Base-by-base conservation (phyloP, 2,329 filamentous ascomycete species). In the Rhexocercosporidium sp. region DNA sequence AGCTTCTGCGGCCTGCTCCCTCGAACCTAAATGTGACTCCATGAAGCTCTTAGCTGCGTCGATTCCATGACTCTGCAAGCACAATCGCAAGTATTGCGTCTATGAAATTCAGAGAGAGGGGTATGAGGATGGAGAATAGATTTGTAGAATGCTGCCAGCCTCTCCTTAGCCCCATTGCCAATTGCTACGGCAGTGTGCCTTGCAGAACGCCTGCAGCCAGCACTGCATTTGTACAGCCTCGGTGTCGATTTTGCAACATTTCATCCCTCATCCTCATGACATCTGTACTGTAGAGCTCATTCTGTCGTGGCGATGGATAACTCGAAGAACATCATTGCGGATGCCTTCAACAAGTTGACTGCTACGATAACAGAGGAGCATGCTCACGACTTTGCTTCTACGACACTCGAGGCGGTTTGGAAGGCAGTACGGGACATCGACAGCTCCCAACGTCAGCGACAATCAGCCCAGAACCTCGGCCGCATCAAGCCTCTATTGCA, bases 401-500 rank as follows among this genome's bases (percentile, higher is more conserved):
- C 78, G 0, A 77, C 77, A 1, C 73, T 83, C 4, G 59, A 79
- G 47, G 73, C 80, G 59, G 82, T 84, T 0, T 72, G 72, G 65
- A 59, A 75, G 8, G 79, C 79, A 6, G 79, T 78, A 0, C 65
- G 76, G 0, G 71, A 77, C 0, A 78, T 85, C 3, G 81, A 85
- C 64, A 71, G 72, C 1, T 74, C 79, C 27, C 78, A 84, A 1
- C 78, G 76, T 0, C 76, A 79, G 0, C 69, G 81, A 16, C 70
- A 75, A 27, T 78, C 71, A 0, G 77, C 84, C 0, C 76, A 81
- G 0, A 84, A 84, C 37, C 80, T 84, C 77, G 74, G 77, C 0
- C 79, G 82, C 0, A 75, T 85, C 0, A 70, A 76, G 62, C 81
- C 82, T 0, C 71, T 85, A 0, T 78, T 85, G 25, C 66, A 71